Conservation (phyloP, 306 rosid genomes). For the Prinsepia uniflora region DNA sequence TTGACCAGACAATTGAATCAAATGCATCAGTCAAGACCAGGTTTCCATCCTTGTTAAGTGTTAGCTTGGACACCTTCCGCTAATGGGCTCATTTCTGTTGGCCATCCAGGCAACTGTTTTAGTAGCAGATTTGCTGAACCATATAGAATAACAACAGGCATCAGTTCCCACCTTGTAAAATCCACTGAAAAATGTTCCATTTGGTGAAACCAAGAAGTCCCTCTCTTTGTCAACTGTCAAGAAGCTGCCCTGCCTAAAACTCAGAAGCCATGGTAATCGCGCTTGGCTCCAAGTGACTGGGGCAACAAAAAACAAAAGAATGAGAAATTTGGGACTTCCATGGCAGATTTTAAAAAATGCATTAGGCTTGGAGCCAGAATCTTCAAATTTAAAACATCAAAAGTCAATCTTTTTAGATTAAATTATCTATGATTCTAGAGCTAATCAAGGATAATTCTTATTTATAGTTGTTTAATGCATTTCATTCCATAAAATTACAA, state of each 20-base stretch:
- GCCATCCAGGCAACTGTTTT: conserved; percentile 28
- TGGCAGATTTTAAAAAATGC: not conserved
- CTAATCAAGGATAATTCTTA: too few relatives aligned
- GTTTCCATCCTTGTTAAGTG: conserved; percentile 20
- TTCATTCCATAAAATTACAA: not conserved
- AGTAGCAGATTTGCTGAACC: conserved; percentile 13
- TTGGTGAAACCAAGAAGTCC: conserved; percentile 19
- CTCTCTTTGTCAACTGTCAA: conserved; percentile 12
- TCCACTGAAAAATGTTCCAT: conserved; percentile 19
- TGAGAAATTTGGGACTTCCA: conserved; percentile 7
- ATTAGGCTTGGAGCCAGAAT: not conserved
- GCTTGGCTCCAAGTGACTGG: not conserved
- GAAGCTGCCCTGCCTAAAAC: conserved; percentile 20
- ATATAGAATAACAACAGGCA: conserved; percentile 22
- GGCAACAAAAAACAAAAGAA: conserved; percentile 6
- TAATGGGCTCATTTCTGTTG: conserved; percentile 17
- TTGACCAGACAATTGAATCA: conserved; percentile 22
- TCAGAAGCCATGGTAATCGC: not conserved
- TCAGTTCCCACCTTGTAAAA: conserved; percentile 17
- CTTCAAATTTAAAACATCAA: not conserved
- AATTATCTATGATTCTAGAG: too few relatives aligned
- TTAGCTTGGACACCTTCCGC: conserved; percentile 4
- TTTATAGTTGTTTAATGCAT: not conserved
- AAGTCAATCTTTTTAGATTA: too few relatives aligned
- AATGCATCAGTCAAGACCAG: conserved; percentile 20